Base-by-base conservation (phyloP, 345 rosid genomes). In the Hirschfeldia incana region DNA sequence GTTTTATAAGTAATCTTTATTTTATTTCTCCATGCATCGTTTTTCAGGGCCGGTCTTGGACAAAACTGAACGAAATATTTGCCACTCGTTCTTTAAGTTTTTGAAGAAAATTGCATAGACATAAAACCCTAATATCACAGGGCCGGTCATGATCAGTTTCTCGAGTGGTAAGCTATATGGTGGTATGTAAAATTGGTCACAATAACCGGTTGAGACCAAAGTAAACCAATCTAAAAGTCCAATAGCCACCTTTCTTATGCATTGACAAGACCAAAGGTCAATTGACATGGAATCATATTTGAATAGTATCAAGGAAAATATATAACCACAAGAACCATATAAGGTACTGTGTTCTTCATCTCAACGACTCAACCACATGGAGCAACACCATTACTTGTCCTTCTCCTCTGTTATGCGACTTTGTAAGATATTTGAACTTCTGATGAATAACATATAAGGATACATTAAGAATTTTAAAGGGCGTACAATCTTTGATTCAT, bases 381-480 rank as follows among this genome's bases (percentile, higher is more conserved):
- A 37, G 42, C 36, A 33, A 33, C 36, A 4, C 36, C 36, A 33
- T 33, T 5, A 5, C 6, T 33, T 4, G 36, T 33, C 36, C 6
- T 33, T 33, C 36, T 33, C 6, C 36, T 33, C 36, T 4, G 36
- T 33, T 33, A 33, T 33, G 36, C 4, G 6, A 33, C 36, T 33
- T 33, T 33, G 36, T 33, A 33, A 33, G 36, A 33, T 33, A 33
- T 33, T 33, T 33, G 36, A 33, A 33, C 36, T 33, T 33, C 36
- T 33, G 36, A 33, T 33, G 36, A 33, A 74, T 68, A 74, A 74
- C 75, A 63, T 51, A 62, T 69, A 60, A 74, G 72, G 71, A 68
- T 60, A 69, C 6, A 69, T 74, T 69, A 69, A 29, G 69, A 66
- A 77, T 80, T 71, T 88, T 88, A 65, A 46, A 33, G 36, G 36